phyloP scores from a whole-genome alignment of 2,329 filamentous ascomycete species.

The Chrysoporthe cubensis region DNA sequence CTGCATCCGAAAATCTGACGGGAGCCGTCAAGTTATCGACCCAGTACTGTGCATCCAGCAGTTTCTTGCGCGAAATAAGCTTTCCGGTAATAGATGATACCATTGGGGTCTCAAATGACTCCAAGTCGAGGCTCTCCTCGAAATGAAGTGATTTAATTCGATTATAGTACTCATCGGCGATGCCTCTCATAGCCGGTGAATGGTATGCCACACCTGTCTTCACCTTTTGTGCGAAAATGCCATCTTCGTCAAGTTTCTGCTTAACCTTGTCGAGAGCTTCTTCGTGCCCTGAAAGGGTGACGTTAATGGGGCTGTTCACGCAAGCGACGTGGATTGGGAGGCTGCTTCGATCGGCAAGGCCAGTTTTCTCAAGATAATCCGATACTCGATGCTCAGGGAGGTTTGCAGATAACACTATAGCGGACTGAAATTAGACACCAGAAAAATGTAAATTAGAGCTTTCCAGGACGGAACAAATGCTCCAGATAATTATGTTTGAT shows the following conservation, averaged over 20 bases:
- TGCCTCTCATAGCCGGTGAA: slow-evolving; percentile 23
- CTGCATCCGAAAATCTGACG: slow-evolving; percentile 34
- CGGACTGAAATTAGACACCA: too few species aligned
- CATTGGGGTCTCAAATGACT: too few species aligned
- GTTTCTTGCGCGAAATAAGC: not conserved
- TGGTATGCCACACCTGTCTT: slow-evolving; percentile 38
- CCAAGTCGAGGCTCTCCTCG: too few species aligned
- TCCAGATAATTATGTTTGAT: too few species aligned
- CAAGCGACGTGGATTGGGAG: slow-evolving; percentile 44
- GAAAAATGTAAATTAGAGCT: too few species aligned
- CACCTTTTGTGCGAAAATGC: slow-evolving; percentile 38
- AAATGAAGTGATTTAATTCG: too few species aligned
- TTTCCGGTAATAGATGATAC: not conserved
- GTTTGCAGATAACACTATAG: too few species aligned
- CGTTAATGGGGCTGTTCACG: slow-evolving; percentile 40
- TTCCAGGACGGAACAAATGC: too few species aligned
- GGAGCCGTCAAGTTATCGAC: slow-evolving; percentile 37
- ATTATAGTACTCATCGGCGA: too few species aligned
- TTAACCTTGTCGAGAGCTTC: slow-evolving; percentile 29
- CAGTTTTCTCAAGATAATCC: too few species aligned
- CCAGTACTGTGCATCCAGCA: slow-evolving; percentile 35
- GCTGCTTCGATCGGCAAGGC: too few species aligned
- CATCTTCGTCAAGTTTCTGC: slow-evolving; percentile 26
- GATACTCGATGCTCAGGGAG: too few species aligned
- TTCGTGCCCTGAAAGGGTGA: slow-evolving; percentile 39